A percentile compares a stretch with the other conserved stretches of the same genome.
phyloP scores from a whole-genome alignment of 768 basidiomycete species.

The Leccinellum albellum region DNA sequence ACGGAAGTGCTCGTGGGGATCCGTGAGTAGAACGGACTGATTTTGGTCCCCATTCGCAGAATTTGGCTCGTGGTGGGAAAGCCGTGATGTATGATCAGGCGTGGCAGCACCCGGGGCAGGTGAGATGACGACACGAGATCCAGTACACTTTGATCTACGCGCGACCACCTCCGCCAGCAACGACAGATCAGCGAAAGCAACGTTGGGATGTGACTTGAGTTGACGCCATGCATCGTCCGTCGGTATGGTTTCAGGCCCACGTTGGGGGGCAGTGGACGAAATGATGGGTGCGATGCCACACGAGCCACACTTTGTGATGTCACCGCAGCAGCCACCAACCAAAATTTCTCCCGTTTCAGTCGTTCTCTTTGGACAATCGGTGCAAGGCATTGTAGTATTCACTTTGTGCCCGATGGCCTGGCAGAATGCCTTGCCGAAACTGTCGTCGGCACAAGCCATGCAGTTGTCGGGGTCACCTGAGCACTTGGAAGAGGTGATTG shows the following conservation, averaged over 20 bases:
- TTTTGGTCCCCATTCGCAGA: constrained; percentile 28
- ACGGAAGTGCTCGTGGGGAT: constrained; percentile 52
- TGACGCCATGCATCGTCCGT: constrained; percentile 82
- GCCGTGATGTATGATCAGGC: constrained; percentile 35
- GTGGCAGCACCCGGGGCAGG: constrained; percentile 48
- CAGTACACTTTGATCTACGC: constrained; percentile 72
- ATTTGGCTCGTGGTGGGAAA: constrained; percentile 10
- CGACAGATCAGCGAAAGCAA: constrained; percentile 76
- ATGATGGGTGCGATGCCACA: constrained; percentile 32
- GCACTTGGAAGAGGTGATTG: constrained; percentile 45
- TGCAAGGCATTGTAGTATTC: constrained; percentile 48
- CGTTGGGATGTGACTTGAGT: constrained; percentile 85
- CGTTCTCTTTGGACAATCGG: constrained; percentile 48
- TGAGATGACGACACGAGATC: constrained; percentile 61
- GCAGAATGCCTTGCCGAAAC: constrained; percentile 87
- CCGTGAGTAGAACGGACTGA: constrained; percentile 45
- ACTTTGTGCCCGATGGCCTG: constrained; percentile 64
- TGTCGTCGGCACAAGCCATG: constrained; percentile 78
- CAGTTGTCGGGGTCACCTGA: constrained; percentile 88
- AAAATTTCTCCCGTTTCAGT: constrained; percentile 26
- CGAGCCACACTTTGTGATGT: constrained; percentile 27
- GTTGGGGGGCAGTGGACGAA: constrained; percentile 18
- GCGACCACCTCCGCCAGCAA: constrained; percentile 88
- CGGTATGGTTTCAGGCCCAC: constrained; percentile 54
- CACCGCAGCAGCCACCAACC: constrained; percentile 37